Evolutionary conservation across 257 asterid genomes (phyloP).

Genomic region (Leonotis leonurus): DNA sequence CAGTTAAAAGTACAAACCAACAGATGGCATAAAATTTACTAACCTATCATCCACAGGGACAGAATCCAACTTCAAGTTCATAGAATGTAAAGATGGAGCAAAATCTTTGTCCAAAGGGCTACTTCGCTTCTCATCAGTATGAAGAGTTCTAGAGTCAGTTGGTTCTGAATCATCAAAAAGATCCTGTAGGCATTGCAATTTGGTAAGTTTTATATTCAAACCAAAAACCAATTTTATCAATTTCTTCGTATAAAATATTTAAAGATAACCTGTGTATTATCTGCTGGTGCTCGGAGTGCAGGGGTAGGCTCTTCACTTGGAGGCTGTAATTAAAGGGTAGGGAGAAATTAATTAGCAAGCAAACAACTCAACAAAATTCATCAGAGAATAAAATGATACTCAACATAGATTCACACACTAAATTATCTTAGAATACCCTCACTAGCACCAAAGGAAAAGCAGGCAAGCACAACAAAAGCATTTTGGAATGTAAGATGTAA

Average conservation of each 20-base stretch:
- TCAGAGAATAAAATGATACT: background rate
- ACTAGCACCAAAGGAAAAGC: background rate
- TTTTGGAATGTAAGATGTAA: background rate
- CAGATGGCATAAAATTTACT: slow-evolving; percentile 9
- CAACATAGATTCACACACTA: background rate
- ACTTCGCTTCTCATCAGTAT: slow-evolving; percentile 26
- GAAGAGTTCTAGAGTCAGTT: slow-evolving; percentile 28
- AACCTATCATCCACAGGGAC: slow-evolving; percentile 63
- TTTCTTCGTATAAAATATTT: slow-evolving; percentile 3
- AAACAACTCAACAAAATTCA: slow-evolving; percentile 2
- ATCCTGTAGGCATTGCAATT: slow-evolving; percentile 42
- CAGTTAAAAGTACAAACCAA: background rate
- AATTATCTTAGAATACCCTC: background rate
- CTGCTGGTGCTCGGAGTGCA: slow-evolving; percentile 54
- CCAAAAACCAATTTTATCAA: slow-evolving; percentile 10
- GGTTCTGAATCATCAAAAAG: slow-evolving; percentile 58
- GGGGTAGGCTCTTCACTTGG: slow-evolving; percentile 38
- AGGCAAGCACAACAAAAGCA: slow-evolving; percentile 3
- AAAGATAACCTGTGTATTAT: slow-evolving; percentile 63
- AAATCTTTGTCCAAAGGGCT: slow-evolving; percentile 45
- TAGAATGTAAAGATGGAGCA: slow-evolving; percentile 59
- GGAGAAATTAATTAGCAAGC: background rate
- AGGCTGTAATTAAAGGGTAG: slow-evolving; percentile 33
- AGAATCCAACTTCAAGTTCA: slow-evolving; percentile 76
- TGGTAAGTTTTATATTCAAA: slow-evolving; percentile 13